Evolutionary conservation across 176 grass and related monocot genomes (phyloP), one percentile per base, ranked within the genome.

Genomic region (Themeda triandra): DNA sequence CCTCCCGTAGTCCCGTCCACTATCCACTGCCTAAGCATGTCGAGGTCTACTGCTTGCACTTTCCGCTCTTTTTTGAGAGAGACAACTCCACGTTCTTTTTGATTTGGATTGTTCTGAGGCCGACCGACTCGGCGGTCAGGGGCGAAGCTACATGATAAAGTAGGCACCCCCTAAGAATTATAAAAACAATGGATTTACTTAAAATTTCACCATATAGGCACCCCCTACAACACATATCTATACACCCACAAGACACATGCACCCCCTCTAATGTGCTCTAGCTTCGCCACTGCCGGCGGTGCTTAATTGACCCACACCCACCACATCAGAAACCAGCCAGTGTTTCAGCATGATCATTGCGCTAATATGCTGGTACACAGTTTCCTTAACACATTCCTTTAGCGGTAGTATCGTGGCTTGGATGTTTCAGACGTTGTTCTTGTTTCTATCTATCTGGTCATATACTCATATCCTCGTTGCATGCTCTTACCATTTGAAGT

Each of bases 41-140:
- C 33, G 14, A 44, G 11, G 31, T 19, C 35, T 40, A 40, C 67
- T 21, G 19, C 28, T 73, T 8, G 25, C 19, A 8, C 10, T 71
- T 67, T 70, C 69, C 27, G 13, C 13, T 29, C 14, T 86, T 64
- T 73, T 10, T 53, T 25, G 36, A 45, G 49, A 46, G 51, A 35
- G 35, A 32, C 45, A 15, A 36, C 31, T 27, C n/a, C 44, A 53
- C 56, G 66, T 73, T 86, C 29, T 65, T 69, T 69, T 85, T 73
- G 23, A 31, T 80, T 73, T 86, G 84, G 84, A 79, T 30, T 37
- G 15, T 62, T 63, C 27, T 25, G 51, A 36, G 65, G 27, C 36
- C 18, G 59, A n/a, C 37, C 51, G 84, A 37, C 66, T 35, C 45
- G 39, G 25, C n/a, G n/a, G n/a, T n/a, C n/a, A n/a, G n/a, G n/a